Evolutionary conservation across 805 yeast genomes (phyloP).

Genomic region (Candida sanyiensis): DNA sequence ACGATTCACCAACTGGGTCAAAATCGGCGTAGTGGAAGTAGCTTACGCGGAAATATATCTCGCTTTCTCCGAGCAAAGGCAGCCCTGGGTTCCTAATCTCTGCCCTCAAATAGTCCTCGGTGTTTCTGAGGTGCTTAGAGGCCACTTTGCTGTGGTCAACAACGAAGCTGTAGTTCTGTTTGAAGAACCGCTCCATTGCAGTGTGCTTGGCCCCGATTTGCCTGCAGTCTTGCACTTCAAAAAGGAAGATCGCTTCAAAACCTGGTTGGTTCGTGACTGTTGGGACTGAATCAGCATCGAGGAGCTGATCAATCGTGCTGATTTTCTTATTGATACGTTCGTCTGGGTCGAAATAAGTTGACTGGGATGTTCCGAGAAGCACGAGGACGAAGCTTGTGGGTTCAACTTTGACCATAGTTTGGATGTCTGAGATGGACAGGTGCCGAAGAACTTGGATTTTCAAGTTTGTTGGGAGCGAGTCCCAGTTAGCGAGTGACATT

Average conservation of each 20-base stretch:
- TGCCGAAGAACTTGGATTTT: neutral
- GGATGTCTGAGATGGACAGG: neutral
- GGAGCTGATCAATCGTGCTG: neutral
- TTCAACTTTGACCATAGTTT: neutral
- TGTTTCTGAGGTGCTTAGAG: neutral
- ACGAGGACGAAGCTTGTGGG: neutral
- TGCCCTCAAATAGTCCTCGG: neutral
- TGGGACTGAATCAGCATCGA: neutral
- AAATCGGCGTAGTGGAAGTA: neutral
- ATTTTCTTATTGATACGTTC: neutral
- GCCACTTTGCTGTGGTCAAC: neutral
- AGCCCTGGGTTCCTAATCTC: neutral
- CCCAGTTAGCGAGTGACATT: neutral
- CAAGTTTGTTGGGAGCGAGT: conserved; percentile 1
- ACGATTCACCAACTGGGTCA: neutral
- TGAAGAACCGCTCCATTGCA: neutral
- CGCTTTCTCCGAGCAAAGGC: neutral
- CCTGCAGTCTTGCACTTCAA: neutral
- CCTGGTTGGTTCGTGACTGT: neutral
- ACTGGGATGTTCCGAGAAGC: neutral
- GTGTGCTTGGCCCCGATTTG: neutral
- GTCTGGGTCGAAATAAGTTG: conserved; percentile 2
- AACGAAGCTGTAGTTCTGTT: neutral
- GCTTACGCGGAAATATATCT: neutral
- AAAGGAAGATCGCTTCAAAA: neutral